Evolutionary conservation across 2,329 filamentous ascomycete genomes (phyloP).

Genomic region (Aaosphaeria arxii): DNA sequence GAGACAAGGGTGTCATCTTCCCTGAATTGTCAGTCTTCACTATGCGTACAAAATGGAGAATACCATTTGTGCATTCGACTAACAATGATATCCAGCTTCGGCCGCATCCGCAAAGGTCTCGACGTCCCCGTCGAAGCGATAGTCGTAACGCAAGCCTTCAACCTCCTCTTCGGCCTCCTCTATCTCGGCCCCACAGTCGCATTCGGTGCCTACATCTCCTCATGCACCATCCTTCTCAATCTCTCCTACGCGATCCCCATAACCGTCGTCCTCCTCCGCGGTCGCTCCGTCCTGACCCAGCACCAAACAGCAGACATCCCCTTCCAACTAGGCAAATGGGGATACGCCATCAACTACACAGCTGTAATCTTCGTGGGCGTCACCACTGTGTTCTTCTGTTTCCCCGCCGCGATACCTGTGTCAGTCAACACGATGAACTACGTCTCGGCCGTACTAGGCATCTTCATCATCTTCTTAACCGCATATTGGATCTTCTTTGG

Average conservation of each 20-base stretch:
- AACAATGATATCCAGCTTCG: slow-evolving; percentile 3
- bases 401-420: slow-evolving; percentile 5
- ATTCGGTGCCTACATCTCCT: slow-evolving; percentile 47
- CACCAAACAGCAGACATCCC: slow-evolving; percentile 6
- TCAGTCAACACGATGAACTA: slow-evolving; percentile 9
- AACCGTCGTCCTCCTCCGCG: slow-evolving; percentile 7
- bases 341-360: slow-evolving; percentile 6
- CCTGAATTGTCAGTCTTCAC: slow-evolving; percentile 4
- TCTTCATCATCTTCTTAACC: slow-evolving; percentile 5
- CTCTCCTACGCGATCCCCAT: slow-evolving; percentile 47
- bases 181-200: slow-evolving; percentile 48
- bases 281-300: slow-evolving; percentile 3
- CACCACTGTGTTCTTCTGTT: slow-evolving; percentile 10
- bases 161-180: slow-evolving; percentile 46
- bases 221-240: slow-evolving; percentile 47
- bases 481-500: slow-evolving; percentile 5
- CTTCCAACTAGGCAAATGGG: slow-evolving; percentile 8
- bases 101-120: slow-evolving; percentile 17
- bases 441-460: slow-evolving; percentile 5
- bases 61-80: neutral
- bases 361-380: slow-evolving; percentile 5
- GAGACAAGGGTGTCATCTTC: slow-evolving; percentile 31
- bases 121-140: slow-evolving; percentile 45
- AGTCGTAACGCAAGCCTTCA: slow-evolving; percentile 41
- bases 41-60: neutral